Base-by-base conservation (phyloP, 352 stramenopile genomes). In the Pythium sukuiense region DNA sequence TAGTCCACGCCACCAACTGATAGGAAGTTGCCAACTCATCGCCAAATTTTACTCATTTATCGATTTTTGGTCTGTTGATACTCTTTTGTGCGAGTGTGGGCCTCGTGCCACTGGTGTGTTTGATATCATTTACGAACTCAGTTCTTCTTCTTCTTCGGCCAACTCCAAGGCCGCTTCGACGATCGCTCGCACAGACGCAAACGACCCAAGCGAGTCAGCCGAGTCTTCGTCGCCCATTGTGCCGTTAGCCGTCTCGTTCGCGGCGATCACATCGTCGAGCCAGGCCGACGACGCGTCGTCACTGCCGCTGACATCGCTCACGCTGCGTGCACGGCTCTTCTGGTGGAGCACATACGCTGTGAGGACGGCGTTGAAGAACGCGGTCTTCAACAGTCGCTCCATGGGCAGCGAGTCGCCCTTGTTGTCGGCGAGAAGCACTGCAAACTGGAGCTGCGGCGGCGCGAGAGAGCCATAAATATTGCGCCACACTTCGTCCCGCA, bases 401-500 rank as follows among this genome's bases (percentile, higher is more conserved):
- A 92, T 88, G 1, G 79, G 77, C 14, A 92, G 61, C 13, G 78
- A 85, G 63, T 89, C 80, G 30, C 80, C 79, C 50, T 82, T 89
- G 71, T 87, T 88, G 56, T 80, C 70, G 29, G 76, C 79, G 13
- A 89, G 69, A 37, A 91, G 74, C 49, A 72, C 77, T 11, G 70
- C 69, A 67, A 92, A 84, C 33, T 74, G 79, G 29, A 92, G 63
- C 37, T 88, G 76, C 37, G 52, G 45, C 16, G 83, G 83, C 8
- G 81, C 80, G 24, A 92, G 43, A 3, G 74, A 79, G 58, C 85
- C 81, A 73, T 92, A 92, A 63, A 92, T 88, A 50, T 68, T 79
- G 24, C 83, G 79, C 83, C 83, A 92, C 18, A 70, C 69, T 68
- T 88, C 83, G 55, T 89, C 78, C 1, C 83, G 80, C 61, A 92